Evolutionary conservation across 2,329 filamentous ascomycete species (phyloP).

Genomic region (Calonectria leucothoes): DNA sequence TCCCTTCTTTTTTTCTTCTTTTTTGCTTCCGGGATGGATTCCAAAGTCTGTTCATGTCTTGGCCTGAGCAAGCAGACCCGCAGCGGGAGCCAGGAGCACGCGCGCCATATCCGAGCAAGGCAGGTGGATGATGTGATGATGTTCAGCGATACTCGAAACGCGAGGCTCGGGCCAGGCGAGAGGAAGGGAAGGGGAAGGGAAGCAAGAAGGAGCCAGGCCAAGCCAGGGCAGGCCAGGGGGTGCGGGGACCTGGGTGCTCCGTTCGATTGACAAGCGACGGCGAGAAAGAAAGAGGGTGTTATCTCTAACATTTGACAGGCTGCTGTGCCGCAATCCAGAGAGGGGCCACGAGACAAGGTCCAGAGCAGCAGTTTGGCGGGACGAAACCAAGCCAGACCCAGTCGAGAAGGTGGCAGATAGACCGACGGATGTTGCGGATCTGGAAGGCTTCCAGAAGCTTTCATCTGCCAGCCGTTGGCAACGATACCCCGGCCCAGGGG

Average conservation of each 20-base stretch:
- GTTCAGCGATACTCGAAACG: not conserved
- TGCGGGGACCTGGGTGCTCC: not conserved
- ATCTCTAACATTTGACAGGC: not conserved
- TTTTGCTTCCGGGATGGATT: not conserved
- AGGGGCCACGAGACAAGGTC: not conserved
- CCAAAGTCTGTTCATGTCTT: slow-evolving; percentile 1
- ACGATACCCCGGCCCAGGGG: slow-evolving; percentile 5
- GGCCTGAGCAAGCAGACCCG: not conserved
- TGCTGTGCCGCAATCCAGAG: slow-evolving; percentile 9
- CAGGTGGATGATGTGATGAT: slow-evolving; percentile 1
- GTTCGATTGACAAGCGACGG: not conserved
- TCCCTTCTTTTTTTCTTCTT: not conserved
- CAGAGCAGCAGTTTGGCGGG: not conserved
- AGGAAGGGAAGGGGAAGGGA: not conserved
- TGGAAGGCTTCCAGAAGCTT: slow-evolving; percentile 41
- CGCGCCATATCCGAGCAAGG: slow-evolving; percentile 6
- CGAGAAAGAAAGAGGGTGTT: not conserved
- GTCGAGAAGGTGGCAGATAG: slow-evolving; percentile 8
- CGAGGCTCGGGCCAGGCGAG: not conserved
- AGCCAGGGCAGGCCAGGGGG: not conserved
- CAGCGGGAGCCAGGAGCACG: slow-evolving; percentile 4
- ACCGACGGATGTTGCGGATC: slow-evolving; percentile 23
- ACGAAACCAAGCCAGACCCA: slow-evolving; percentile 2
- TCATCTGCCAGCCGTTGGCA: slow-evolving; percentile 11
- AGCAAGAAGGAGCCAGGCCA: not conserved